These are phyloP conservation scores for Blepharisma japonicum DNA, from an alignment of 73 alveolate species.

Conservation along the genomic window DNA sequence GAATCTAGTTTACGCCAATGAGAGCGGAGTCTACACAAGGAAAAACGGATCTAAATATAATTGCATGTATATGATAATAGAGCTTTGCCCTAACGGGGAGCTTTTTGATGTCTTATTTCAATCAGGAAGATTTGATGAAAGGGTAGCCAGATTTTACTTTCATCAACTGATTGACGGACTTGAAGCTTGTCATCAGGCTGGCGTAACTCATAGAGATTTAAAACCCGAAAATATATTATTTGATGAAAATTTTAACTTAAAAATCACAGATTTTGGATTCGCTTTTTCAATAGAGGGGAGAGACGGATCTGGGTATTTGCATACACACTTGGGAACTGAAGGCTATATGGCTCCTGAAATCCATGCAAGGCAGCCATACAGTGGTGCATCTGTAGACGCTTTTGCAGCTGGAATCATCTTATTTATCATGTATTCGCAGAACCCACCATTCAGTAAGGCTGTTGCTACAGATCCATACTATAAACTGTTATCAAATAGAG, in stretches of 20 bases:
- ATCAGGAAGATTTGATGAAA: conserved; percentile 7
- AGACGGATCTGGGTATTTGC: conserved; percentile 27
- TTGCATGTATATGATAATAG: conserved; percentile 21
- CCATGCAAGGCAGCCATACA: conserved; percentile 35
- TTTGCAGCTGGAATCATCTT: conserved; percentile 55
- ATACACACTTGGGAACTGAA: conserved; percentile 33
- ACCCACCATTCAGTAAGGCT: conserved; percentile 44
- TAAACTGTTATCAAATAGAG: not conserved
- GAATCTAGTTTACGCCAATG: not conserved
- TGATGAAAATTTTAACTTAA: conserved; percentile 30
- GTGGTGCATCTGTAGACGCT: conserved; percentile 50
- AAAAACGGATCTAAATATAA: not conserved
- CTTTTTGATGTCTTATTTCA: conserved; percentile 8
- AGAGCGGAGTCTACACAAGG: conserved; percentile 19
- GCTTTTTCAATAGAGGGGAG: conserved; percentile 23
- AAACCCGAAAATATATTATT: conserved; percentile 35
- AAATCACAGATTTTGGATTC: conserved; percentile 37
- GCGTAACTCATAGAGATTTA: conserved; percentile 34
- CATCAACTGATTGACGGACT: conserved; percentile 22
- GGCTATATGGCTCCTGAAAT: conserved; percentile 66
- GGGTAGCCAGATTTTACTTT: conserved; percentile 13
- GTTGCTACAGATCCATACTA: conserved; percentile 27
- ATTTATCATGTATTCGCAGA: conserved; percentile 41
- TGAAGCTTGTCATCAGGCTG: conserved; percentile 33
- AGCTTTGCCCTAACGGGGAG: conserved; percentile 17